Conservation (phyloP, 495 filamentous ascomycete genomes). For the Penicillium bovifimosum region DNA sequence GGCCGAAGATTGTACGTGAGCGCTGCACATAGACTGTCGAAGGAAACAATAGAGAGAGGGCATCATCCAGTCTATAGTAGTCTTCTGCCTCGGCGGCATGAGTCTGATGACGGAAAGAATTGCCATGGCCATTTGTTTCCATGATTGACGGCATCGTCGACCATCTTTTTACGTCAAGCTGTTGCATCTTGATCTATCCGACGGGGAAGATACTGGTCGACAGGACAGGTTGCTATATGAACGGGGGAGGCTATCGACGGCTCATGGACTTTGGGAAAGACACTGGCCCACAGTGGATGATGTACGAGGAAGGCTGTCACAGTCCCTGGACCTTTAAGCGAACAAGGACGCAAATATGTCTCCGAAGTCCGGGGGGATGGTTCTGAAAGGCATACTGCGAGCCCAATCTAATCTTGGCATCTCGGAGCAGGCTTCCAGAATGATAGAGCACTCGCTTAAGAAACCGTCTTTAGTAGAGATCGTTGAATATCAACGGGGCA, state of each 20-base stretch:
- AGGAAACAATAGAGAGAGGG: constrained; percentile 37
- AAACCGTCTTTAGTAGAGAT: background rate
- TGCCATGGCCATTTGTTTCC: constrained; percentile 1
- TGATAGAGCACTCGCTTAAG: background rate
- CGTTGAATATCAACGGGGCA: constrained; percentile 1
- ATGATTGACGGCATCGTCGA: constrained; percentile 7
- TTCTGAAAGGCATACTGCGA: background rate
- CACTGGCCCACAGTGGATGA: background rate
- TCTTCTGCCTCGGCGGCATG: constrained; percentile 16
- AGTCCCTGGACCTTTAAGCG: background rate
- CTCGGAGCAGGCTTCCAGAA: constrained; percentile 5
- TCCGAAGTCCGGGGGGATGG: constrained; percentile 6
- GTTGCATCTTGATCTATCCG: constrained; percentile 2
- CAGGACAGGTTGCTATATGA: background rate
- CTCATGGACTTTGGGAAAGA: background rate
- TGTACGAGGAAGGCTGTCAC: background rate
- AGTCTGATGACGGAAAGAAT: constrained; percentile 11
- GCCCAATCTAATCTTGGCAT: background rate
- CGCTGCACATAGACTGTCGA: constrained; percentile 37
- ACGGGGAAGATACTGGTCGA: background rate
- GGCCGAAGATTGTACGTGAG: constrained; percentile 41
- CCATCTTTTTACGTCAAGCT: constrained; percentile 11
- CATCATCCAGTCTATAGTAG: constrained; percentile 32
- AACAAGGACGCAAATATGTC: background rate
- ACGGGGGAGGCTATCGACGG: background rate